Evolutionary conservation across 139 green algal species (phyloP), one percentile per base, ranked within the genome.

Genomic region (Pleodorina starrii): DNA sequence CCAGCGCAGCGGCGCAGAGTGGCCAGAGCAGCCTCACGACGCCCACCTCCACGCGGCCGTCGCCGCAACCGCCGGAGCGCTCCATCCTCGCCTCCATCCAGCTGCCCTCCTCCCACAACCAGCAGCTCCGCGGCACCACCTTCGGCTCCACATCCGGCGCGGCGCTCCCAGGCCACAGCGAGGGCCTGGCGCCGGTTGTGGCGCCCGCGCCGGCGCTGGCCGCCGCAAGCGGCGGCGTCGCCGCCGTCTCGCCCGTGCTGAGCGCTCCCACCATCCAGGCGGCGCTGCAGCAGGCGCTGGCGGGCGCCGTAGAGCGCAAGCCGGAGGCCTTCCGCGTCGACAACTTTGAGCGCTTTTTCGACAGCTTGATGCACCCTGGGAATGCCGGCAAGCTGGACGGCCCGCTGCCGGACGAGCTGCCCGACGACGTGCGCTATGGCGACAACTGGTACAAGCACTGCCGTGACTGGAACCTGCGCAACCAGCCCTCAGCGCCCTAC

Each of bases 331-430:
- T 71, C 46, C 23, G n/a, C 1, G 66, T 68, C 11, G 84, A 89
- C 71, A 81, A 89, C 42, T 89, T 89, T 36, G 69, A 89, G 59
- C 23, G 0, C 25, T 36, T 82, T 0, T 89, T 83, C 25, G 84
- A 89, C 84, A 63, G 27, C 84, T 59, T 89, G 48, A 89, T 89
- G 84, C 84, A 89, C 48, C 84, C 84, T 25, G 69, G 84, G 5
- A 0, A 43, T 11, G 5, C 84, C 29, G 50, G 69, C 36, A 89
- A 89, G 84, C 84, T 89, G 48, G 84, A 89, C 69, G 84, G 84
- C 12, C 84, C 84, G 23, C 71, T 89, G 36, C 69, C 84, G 25
- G n/a, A 82, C 27, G 84, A 89, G 69, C 84, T 89, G 27, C 36
- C 84, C 0, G 84, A 89, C 25, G 84, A 89, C 11, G 2, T 83